Conservation (phyloP, 768 basidiomycete genomes). For the Leccinum sublutescens region DNA sequence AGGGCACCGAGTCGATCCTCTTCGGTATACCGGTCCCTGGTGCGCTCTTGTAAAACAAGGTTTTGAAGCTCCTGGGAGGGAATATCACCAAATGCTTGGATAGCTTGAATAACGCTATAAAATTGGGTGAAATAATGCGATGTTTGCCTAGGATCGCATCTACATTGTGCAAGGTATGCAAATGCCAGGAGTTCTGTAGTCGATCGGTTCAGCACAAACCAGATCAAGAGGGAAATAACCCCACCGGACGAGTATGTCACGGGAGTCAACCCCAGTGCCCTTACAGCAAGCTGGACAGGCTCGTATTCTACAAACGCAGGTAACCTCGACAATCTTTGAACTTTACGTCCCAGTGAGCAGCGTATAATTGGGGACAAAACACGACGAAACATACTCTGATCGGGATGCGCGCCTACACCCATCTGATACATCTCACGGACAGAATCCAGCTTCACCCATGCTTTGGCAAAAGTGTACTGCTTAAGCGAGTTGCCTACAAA, state of each 20-base stretch:
- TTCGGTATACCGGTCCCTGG: slow-evolving; percentile 59
- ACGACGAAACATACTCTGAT: slow-evolving; percentile 56
- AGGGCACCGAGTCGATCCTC: slow-evolving; percentile 54
- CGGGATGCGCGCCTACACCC: slow-evolving; percentile 73
- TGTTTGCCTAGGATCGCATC: slow-evolving; percentile 71
- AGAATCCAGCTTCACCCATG: slow-evolving; percentile 53
- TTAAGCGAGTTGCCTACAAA: slow-evolving; percentile 46
- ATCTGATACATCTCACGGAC: slow-evolving; percentile 70
- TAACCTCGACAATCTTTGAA: slow-evolving; percentile 53
- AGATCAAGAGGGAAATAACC: slow-evolving; percentile 8
- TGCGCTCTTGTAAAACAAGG: slow-evolving; percentile 58
- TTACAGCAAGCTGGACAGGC: slow-evolving; percentile 41
- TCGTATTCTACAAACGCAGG: slow-evolving; percentile 41
- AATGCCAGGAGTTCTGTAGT: slow-evolving; percentile 67
- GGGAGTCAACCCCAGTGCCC: slow-evolving; percentile 61
- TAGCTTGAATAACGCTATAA: slow-evolving; percentile 45
- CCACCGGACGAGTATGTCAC: slow-evolving; percentile 64
- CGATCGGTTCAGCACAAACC: slow-evolving; percentile 4
- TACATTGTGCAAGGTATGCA: slow-evolving; percentile 77
- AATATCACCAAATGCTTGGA: slow-evolving; percentile 51
- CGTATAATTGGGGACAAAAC: not conserved
- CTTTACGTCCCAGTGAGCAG: slow-evolving; percentile 33
- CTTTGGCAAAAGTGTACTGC: slow-evolving; percentile 38
- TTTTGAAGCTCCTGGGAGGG: slow-evolving; percentile 49
- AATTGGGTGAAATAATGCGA: slow-evolving; percentile 62